Base-by-base conservation (phyloP, 208 protist genomes). In the Porcisia deanei region DNA sequence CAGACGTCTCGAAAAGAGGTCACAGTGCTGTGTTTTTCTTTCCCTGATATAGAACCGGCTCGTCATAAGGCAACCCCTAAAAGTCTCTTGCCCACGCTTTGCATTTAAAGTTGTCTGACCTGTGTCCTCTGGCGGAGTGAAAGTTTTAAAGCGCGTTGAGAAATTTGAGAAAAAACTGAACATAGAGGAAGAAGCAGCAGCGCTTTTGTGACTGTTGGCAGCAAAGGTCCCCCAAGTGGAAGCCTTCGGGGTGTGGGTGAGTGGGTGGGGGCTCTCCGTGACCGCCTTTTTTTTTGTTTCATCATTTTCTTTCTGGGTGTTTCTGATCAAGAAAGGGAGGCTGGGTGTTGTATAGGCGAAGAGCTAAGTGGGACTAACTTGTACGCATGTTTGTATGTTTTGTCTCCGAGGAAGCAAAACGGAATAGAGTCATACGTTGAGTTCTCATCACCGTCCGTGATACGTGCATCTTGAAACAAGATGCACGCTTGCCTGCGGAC, bases 341-440 rank as follows among this genome's bases (percentile, higher is more conserved):
- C 34, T 60, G 68, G 43, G 53, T 22, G 30, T 7, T 72, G 68
- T 45, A 47, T 59, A 60, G 68, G 68, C 68, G 58, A 61, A 60
- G 53, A 43, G 25, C 47, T 59, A 60, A 72, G 49, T 71, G 66
- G 22, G 8, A 25, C 68, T 47, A 58, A 55, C 68, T 57, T 49
- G 9, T 72, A 54, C 53, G 41, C 53, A 47, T 72, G 8, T 72
- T 45, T 58, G n/a, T 52, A 52, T 52, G 14, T 25, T 49, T 67
- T 43, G 41, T 67, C 63, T 67, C 63, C 22, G 22, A 67, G 63
- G 18, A 34, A 25, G 34, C 63, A 71, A 53, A 71, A 71, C 30
- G 7, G 20, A 58, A 57, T 71, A 20, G 47, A 39, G 6, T 55
- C 20, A 49, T 47, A 22, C 22, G 22, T 67, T 20, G 18, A 47